Base-by-base conservation (phyloP, 305 asterid species). In the Fraxinus sp. region DNA sequence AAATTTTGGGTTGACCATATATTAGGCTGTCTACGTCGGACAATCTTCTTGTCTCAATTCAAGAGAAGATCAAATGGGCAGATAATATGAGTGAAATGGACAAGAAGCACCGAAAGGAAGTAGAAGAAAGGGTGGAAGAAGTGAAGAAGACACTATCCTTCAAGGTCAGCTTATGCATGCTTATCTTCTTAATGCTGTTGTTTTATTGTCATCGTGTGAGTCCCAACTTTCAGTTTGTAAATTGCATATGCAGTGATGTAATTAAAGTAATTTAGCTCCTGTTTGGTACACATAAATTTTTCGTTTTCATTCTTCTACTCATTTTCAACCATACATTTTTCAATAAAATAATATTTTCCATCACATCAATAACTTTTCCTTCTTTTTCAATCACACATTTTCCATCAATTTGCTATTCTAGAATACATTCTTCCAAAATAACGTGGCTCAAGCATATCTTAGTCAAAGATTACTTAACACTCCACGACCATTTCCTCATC, bases 31-130 rank as follows among this genome's bases (percentile, higher is more conserved):
- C 89, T 74, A 94, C 96, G 5, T 94, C 98, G 35, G 98, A 94
- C 82, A 86, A 91, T 87, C 93, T 94, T 83, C 96, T 93, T 72
- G 80, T 88, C 78, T 84, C 98, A 79, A 94, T 94, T 86, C 96
- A 94, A 91, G 98, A 94, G 84, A 94, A 94, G 90, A 94, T 94
- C 79, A 92, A 91, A 32, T 94, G 98, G 98, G 98, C 97, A 9
- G 98, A 92, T 87, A 81, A 82, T 39, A 92, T 87, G 95, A 88
- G 92, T 81, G 96, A 91, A 82, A 79, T 79, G 78, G 92, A 91
- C 91, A 90, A 87, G 88, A 90, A 90, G 85, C 97, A 94, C 85
- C 85, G 74, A 70, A 91, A 94, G 86, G 98, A 89, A 84, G 82
- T 90, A 80, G 98, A 91, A 71, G 98, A 92, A 83, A 90, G 85